Base-by-base conservation (phyloP, 2,329 filamentous ascomycete species). In the Parascedosporium putredinis region DNA sequence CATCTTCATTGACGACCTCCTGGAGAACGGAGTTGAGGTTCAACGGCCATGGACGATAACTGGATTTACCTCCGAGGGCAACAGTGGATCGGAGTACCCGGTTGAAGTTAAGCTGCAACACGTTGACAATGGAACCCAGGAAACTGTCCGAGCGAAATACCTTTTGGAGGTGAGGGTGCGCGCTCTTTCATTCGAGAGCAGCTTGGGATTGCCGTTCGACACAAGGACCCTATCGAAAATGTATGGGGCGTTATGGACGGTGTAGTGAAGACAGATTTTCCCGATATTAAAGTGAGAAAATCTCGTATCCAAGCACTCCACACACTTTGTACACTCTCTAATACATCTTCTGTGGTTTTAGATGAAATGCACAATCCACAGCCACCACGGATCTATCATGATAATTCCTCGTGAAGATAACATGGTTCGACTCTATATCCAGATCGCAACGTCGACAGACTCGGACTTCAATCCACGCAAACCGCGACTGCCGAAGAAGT, bases 181-280 rank as follows among this genome's bases (percentile, higher is more conserved):
- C 75, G 78, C 53, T 87, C 84, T 0, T 78, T 76, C 49, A 73
- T 87, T 14, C 72, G 84, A 40, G 70, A 80, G 40, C 73, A 79
- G 57, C 68, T 88, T 23, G 74, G 79, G 31, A 86, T 95, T 48
- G 78, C 77, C 5, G 79, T 95, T 55, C 80, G 79, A 54, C 76
- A 83, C 62, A 81, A 83, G 53, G 83, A 87, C 58, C 82, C 82
- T 14, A 82, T 83, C 50, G 74, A 82, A 43, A 73, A 86, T 59
- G 80, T 88, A 23, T 88, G 84, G 84, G 83, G 83, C 40, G 84
- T 88, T 16, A 84, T 88, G 69, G 84, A 88, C 58, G 76, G 84
- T 29, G 81, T 87, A 2, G 79, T 86, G 20, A 72, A 78, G 59
- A 88, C 84, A 0, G 74, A 87, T 58, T 88, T 88, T 55, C 84